A percentile compares a stretch with the other conserved stretches of the same genome.
Evolutionary conservation across 1,284 basidiomycete species (phyloP).

Genomic region (Irpex lacteus): DNA sequence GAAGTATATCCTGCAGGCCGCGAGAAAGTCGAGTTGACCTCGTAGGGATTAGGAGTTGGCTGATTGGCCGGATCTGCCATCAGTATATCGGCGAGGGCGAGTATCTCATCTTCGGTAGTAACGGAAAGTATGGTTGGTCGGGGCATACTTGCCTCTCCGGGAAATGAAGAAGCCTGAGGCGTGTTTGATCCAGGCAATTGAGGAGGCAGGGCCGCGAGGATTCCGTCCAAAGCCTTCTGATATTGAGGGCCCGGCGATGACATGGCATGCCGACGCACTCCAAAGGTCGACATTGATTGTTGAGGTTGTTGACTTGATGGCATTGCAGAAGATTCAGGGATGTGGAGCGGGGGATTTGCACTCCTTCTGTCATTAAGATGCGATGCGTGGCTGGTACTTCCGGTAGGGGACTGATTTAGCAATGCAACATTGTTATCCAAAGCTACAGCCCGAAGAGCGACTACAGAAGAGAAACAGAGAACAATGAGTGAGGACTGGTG

Average conservation of each 20-base stretch:
- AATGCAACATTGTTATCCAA: conserved; percentile 10
- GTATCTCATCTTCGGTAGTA: conserved; percentile 31
- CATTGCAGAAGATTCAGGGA: background rate
- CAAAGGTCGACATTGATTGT: background rate
- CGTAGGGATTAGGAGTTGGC: background rate
- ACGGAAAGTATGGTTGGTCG: conserved; percentile 20
- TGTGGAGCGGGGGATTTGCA: background rate
- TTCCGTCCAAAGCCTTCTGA: background rate
- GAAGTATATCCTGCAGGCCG: background rate
- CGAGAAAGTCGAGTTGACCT: background rate
- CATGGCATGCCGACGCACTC: background rate
- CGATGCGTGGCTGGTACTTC: background rate
- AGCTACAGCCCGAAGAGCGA: conserved; percentile 10
- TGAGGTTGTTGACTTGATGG: background rate
- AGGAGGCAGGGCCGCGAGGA: background rate
- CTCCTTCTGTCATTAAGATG: background rate
- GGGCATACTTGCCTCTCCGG: background rate
- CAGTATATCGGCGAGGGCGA: conserved; percentile 32
- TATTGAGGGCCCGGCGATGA: background rate
- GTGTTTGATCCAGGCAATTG: background rate
- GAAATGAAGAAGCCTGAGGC: conserved; percentile 1
- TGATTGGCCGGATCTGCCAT: conserved; percentile 20
- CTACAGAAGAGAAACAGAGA: conserved; percentile 7
- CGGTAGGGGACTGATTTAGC: background rate
- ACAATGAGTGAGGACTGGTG: conserved; percentile 6